Evolutionary conservation across 2,329 filamentous ascomycete genomes (phyloP), one percentile per base, ranked within the genome.

Genomic region (Macrophomina phaseolina): DNA sequence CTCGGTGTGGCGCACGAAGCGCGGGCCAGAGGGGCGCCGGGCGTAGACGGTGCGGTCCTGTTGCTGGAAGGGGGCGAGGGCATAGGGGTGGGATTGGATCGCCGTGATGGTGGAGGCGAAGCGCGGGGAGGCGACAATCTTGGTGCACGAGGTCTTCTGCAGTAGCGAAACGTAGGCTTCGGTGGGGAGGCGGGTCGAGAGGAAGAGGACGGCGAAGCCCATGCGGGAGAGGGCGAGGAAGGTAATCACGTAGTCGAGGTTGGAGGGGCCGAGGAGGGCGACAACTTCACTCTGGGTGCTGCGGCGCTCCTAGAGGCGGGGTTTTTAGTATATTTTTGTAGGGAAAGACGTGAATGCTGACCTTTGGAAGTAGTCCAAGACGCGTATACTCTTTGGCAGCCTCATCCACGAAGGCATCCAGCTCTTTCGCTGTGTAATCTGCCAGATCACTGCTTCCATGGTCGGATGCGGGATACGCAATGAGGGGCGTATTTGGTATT

Each of bases 201-300:
- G 77, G 40, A 87, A 81, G 1, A 88, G 75, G 2, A 82, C 79
- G 0, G 85, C 82, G 75, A 86, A 85, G 8, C 87, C 86, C 12
- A 89, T 76, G 68, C 85, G 82, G 34, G 81, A 82, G 56, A 89
- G 71, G 0, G 84, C 86, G 52, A 88, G 79, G 49, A 85, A 77
- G 4, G 84, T 83, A 42, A 87, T 76, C 45, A 87, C 78, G 67
- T 86, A 86, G 64, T 86, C 83, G 9, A 89, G 77, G 68, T 84
- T 83, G 0, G 85, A 87, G 0, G 81, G 79, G 0, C 83, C 85
- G 2, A 88, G 75, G 11, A 88, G 71, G 0, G 81, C 84, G 30
- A 87, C 78, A 12, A 71, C 70, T 32, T 61, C 45, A 48, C 64
- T 51, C 16, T 23, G 9, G 14, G 36, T 60, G 52, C 63, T 65